Percentiles rank a stretch among this genome's conserved stretches.
Conservation (phyloP, 2,329 filamentous ascomycete species). For the Pseudogymnoascus sp. region DNA sequence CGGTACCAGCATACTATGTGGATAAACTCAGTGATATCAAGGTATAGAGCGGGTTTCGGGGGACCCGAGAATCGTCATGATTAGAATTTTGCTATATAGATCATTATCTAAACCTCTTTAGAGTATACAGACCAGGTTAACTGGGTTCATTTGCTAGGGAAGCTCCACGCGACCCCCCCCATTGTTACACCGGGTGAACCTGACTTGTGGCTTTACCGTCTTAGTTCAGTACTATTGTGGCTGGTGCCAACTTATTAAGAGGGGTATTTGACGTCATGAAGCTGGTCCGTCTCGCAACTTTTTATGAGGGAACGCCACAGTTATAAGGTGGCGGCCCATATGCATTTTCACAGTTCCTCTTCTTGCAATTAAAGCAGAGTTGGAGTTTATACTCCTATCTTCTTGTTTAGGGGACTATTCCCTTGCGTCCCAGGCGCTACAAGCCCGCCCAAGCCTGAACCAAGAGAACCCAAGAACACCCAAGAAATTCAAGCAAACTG, state of each 20-base stretch:
- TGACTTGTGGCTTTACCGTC: not conserved
- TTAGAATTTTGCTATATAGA: not conserved
- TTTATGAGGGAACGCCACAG: not conserved
- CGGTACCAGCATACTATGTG: conserved; percentile 74
- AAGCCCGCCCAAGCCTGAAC: not conserved
- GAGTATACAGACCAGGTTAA: not conserved
- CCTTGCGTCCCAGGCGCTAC: not conserved
- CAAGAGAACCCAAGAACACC: not conserved
- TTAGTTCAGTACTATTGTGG: not conserved
- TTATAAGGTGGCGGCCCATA: not conserved
- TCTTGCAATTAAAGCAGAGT: not conserved
- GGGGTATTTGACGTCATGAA: conserved; percentile 5
- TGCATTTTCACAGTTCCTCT: not conserved
- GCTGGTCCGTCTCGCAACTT: not conserved
- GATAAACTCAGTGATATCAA: conserved; percentile 66
- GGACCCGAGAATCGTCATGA: not conserved
- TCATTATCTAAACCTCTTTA: not conserved
- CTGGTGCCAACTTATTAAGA: not conserved
- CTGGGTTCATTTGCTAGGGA: not conserved
- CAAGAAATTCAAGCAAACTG: not conserved
- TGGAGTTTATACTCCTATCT: not conserved
- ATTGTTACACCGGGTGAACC: not conserved
- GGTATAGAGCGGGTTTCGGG: conserved; percentile 2
- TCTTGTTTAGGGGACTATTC: not conserved
- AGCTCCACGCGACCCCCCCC: not conserved